Conservation (phyloP, 768 basidiomycete species). For the Mycena crocata region DNA sequence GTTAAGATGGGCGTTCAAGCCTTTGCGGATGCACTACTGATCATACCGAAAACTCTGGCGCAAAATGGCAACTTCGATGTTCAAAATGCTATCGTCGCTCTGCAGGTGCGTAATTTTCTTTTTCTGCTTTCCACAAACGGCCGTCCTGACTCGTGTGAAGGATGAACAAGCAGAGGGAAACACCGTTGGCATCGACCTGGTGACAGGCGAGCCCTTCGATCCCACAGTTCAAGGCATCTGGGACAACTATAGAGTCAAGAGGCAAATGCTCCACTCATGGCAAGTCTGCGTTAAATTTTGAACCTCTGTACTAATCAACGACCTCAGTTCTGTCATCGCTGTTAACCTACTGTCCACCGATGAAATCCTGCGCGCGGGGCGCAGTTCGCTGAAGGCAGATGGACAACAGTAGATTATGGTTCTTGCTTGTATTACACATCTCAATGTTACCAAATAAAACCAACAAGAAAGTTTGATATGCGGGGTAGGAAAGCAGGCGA, state of each 20-base stretch:
- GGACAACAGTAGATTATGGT: constrained; percentile 57
- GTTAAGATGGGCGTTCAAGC: constrained; percentile 98
- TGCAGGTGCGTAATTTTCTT: constrained; percentile 70
- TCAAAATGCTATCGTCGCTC: constrained; percentile 90
- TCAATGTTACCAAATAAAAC: constrained; percentile 11
- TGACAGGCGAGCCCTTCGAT: constrained; percentile 96
- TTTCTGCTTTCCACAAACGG: neutral
- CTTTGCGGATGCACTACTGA: constrained; percentile 92
- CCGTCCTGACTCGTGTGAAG: constrained; percentile 48
- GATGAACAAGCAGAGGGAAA: constrained; percentile 97
- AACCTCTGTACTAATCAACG: constrained; percentile 36
- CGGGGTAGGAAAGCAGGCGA: neutral
- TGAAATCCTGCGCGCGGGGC: constrained; percentile 92
- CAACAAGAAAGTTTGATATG: constrained; percentile 22
- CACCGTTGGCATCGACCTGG: constrained; percentile 89
- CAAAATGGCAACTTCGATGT: constrained; percentile 98
- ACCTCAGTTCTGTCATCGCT: constrained; percentile 87
- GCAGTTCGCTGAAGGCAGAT: constrained; percentile 88
- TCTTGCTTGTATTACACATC: constrained; percentile 1
- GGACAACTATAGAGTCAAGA: constrained; percentile 99
- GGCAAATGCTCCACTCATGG: constrained; percentile 99
- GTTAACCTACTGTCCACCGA: constrained; percentile 95
- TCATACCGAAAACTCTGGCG: constrained; percentile 97
- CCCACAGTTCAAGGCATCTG: constrained; percentile 96
- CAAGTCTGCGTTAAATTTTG: constrained; percentile 41